These are phyloP conservation scores for Nemania sp. DNA, from an alignment of 2,329 filamentous ascomycete genomes.

Conservation along the genomic window DNA sequence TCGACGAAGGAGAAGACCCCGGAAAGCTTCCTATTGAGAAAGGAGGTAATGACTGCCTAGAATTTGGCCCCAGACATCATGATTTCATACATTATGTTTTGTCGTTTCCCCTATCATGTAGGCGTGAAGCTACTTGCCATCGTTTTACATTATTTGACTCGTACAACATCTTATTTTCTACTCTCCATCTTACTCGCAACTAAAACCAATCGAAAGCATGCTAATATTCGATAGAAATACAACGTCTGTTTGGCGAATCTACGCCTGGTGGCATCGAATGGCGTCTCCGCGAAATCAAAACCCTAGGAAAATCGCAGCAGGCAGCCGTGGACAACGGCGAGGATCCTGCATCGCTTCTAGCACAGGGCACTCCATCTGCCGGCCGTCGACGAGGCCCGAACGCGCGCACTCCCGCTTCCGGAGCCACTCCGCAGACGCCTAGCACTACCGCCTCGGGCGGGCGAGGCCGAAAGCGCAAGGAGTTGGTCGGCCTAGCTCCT, in stretches of 20 bases:
- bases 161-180: not conserved
- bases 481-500: constrained; percentile 9
- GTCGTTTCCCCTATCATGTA: not conserved
- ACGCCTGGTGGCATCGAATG: constrained; percentile 62
- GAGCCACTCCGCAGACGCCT: constrained; percentile 25
- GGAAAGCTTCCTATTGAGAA: constrained; percentile 41
- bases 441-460: constrained; percentile 3
- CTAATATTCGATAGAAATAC: constrained; percentile 52
- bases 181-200: not conserved
- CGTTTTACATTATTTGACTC: not conserved
- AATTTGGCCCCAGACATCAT: constrained; percentile 6
- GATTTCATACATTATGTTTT: too few relatives aligned
- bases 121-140: too few relatives aligned
- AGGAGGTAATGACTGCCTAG: constrained; percentile 41
- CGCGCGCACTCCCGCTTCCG: constrained; percentile 12
- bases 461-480: constrained; percentile 8
- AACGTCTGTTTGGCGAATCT: constrained; percentile 62
- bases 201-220: not conserved
- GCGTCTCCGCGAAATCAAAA: constrained; percentile 61
- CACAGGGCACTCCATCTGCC: constrained; percentile 25
- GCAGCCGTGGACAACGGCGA: constrained; percentile 48
- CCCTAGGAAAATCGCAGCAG: constrained; percentile 53
- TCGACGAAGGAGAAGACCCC: constrained; percentile 40
- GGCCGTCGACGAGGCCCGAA: not conserved
- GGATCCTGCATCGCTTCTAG: constrained; percentile 48